Evolutionary conservation across 2,329 filamentous ascomycete genomes (phyloP).

Genomic region (Aspergillus awamori): DNA sequence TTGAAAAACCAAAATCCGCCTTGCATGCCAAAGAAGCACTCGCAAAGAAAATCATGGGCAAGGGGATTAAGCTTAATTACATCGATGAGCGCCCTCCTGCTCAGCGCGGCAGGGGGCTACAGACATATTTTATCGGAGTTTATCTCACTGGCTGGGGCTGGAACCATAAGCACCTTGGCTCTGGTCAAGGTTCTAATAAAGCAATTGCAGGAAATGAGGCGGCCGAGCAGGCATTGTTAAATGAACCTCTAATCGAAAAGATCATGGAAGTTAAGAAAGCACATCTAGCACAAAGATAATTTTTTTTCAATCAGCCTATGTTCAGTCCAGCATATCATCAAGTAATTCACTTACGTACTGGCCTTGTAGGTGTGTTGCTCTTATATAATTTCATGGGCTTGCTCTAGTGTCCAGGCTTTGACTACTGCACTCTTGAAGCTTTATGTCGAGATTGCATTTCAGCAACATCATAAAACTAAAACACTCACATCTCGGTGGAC

Average conservation of each 20-base stretch:
- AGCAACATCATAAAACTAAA: too few species aligned
- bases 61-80: slow-evolving; percentile 64
- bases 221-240: slow-evolving; percentile 44
- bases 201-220: slow-evolving; percentile 49
- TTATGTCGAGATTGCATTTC: too few species aligned
- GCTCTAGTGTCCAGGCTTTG: too few species aligned
- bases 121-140: slow-evolving; percentile 49
- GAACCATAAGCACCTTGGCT: slow-evolving; percentile 47
- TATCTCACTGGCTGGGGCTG: slow-evolving; percentile 54
- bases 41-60: slow-evolving; percentile 56
- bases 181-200: slow-evolving; percentile 49
- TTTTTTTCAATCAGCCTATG: not conserved
- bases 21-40: slow-evolving; percentile 58
- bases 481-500: too few species aligned
- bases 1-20: slow-evolving; percentile 30
- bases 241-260: slow-evolving; percentile 43
- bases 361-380: too few species aligned
- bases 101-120: slow-evolving; percentile 39
- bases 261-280: slow-evolving; percentile 40
- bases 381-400: too few species aligned
- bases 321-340: not conserved
- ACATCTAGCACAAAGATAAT: not conserved
- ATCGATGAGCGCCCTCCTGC: slow-evolving; percentile 45
- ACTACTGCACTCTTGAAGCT: too few species aligned
- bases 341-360: too few species aligned